Conservation (phyloP, 257 asterid genomes). For the Solanum medicagineum region DNA sequence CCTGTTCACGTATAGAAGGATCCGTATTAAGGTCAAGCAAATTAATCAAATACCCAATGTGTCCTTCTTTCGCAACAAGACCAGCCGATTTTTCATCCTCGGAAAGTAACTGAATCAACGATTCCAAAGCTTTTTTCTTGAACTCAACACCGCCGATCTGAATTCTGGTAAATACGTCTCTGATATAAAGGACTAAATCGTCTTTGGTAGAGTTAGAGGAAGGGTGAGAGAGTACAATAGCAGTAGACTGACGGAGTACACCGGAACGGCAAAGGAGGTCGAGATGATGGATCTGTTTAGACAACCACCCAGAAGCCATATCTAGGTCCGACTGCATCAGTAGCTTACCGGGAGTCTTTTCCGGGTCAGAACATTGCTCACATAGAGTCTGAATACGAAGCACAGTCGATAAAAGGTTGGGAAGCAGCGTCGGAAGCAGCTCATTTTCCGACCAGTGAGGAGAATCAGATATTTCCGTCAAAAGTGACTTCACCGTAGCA, state of each 20-base stretch:
- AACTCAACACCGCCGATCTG: constrained; percentile 90
- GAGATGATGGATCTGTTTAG: constrained; percentile 56
- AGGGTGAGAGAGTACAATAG: constrained; percentile 89
- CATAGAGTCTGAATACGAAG: constrained; percentile 45
- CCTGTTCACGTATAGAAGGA: constrained; percentile 38
- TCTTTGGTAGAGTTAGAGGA: constrained; percentile 32
- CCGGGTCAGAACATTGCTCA: constrained; percentile 33
- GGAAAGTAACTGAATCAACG: constrained; percentile 42
- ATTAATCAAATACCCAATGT: constrained; percentile 36
- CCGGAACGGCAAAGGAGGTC: constrained; percentile 82
- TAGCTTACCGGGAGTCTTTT: constrained; percentile 56
- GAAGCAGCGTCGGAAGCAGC: constrained; percentile 42
- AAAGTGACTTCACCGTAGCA: constrained; percentile 25
- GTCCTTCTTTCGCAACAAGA: constrained; percentile 58
- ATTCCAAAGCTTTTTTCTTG: constrained; percentile 65
- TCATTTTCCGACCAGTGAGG: constrained; percentile 78
- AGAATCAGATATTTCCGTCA: constrained; percentile 43
- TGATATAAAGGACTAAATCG: constrained; percentile 44
- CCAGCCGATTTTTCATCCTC: constrained; percentile 46
- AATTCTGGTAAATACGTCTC: constrained; percentile 68
- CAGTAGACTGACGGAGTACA: constrained; percentile 76
- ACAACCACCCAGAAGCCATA: constrained; percentile 78
- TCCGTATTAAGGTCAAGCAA: constrained; percentile 43
- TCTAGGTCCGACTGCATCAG: constrained; percentile 97
- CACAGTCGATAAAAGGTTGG: constrained; percentile 44